Conservation (phyloP, 179 eudicot species). For the Vitellaria paradoxa region DNA sequence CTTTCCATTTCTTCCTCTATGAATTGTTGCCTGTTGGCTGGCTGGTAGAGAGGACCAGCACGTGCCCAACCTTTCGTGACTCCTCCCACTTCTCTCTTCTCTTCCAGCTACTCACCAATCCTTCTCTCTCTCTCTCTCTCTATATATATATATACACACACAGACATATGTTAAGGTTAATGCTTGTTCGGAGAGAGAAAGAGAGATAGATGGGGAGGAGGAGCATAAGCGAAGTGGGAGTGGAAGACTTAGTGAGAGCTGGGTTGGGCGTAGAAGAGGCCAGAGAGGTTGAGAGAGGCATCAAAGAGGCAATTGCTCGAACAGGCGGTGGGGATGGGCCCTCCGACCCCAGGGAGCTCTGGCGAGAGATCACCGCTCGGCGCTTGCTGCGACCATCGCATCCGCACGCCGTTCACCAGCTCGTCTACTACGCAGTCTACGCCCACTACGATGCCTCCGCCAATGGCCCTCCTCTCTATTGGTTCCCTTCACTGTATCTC, state of each 20-base stretch:
- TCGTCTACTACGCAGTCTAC: slow-evolving; percentile 66
- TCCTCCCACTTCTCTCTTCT: no score
- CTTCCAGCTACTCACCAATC: no score
- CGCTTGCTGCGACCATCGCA: slow-evolving; percentile 58
- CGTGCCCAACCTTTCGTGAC: no score
- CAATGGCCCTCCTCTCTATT: no score
- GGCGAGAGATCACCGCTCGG: slow-evolving; percentile 61
- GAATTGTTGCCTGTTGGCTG: no score
- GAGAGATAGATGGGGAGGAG: slow-evolving; percentile 10
- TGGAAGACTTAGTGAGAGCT: slow-evolving; percentile 39
- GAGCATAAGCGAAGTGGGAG: no score
- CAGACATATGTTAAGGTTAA: no score
- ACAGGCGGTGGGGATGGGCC: slow-evolving; percentile 21
- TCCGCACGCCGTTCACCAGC: slow-evolving; percentile 75
- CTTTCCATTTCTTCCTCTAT: no score
- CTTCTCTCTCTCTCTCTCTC: no score
- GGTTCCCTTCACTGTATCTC: slow-evolving; percentile 80
- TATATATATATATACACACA: no score
- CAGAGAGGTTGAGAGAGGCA: slow-evolving; percentile 15
- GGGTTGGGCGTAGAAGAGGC: slow-evolving; percentile 51
- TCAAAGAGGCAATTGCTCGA: slow-evolving; percentile 26
- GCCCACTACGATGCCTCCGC: slow-evolving; percentile 55
- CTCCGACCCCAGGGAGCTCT: no score
- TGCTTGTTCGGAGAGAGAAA: neutral
- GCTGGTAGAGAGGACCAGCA: no score